A percentile compares a stretch with the other conserved stretches of the same genome.
Conservation (phyloP, 1,139 yeast genomes). For the Hyphopichia fennica region DNA sequence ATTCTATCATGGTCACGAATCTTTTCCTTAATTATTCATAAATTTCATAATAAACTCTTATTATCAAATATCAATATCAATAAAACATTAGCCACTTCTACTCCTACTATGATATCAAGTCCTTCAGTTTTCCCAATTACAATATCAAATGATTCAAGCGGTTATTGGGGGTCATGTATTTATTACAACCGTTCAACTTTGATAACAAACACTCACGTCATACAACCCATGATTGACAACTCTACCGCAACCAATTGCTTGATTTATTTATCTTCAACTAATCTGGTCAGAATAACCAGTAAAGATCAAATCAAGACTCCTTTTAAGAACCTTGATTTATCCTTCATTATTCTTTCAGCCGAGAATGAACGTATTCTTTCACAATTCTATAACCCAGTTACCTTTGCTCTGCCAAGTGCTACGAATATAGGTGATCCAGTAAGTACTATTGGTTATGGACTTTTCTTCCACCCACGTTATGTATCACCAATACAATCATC, state of each 20-base stretch:
- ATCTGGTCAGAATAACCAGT: slow-evolving; percentile 7
- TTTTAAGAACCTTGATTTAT: slow-evolving; percentile 32
- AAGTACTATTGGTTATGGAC: slow-evolving; percentile 57
- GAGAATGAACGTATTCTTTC: slow-evolving; percentile 6
- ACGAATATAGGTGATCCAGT: slow-evolving; percentile 35
- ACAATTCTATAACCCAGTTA: neutral
- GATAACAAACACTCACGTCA: slow-evolving; percentile 39
- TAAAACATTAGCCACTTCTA: neutral
- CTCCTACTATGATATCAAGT: neutral
- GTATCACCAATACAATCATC: slow-evolving; percentile 43
- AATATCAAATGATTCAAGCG: slow-evolving; percentile 11
- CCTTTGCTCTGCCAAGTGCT: neutral
- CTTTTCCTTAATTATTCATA: neutral
- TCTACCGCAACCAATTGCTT: slow-evolving; percentile 3
- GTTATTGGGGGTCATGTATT: slow-evolving; percentile 39
- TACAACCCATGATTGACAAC: slow-evolving; percentile 20
- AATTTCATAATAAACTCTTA: neutral
- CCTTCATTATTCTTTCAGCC: slow-evolving; percentile 29
- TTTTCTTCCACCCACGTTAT: slow-evolving; percentile 32
- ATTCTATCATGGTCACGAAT: slow-evolving; percentile 48
- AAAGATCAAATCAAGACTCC: slow-evolving; percentile 25
- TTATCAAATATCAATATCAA: slow-evolving; percentile 3
- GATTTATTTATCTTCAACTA: slow-evolving; percentile 9
- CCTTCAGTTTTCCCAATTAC: slow-evolving; percentile 16
- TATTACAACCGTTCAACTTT: slow-evolving; percentile 24